These are phyloP conservation scores for Hymenoscyphus occultus DNA, from an alignment of 2,329 filamentous ascomycete species.

Conservation along the genomic window DNA sequence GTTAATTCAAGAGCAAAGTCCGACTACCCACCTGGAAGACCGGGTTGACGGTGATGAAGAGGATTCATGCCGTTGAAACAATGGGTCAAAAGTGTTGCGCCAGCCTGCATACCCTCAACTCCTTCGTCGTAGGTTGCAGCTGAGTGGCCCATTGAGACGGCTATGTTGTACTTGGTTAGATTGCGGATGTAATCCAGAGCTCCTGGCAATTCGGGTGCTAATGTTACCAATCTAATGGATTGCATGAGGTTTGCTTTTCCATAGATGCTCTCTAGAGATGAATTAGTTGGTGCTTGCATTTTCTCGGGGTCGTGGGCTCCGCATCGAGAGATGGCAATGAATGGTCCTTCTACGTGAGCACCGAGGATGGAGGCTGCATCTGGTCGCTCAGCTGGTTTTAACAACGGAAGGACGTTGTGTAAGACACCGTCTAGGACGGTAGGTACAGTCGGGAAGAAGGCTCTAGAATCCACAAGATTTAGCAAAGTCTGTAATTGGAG, in stretches of 20 bases:
- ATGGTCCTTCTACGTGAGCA: constrained; percentile 56
- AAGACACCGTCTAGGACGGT: constrained; percentile 48
- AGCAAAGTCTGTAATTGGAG: not conserved
- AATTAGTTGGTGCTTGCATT: constrained; percentile 27
- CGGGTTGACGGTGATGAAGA: constrained; percentile 49
- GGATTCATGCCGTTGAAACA: constrained; percentile 54
- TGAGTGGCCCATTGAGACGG: constrained; percentile 42
- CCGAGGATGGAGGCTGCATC: constrained; percentile 50
- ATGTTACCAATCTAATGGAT: constrained; percentile 48
- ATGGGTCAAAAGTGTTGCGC: constrained; percentile 52
- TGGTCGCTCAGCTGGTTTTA: constrained; percentile 42
- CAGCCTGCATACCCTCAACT: constrained; percentile 43
- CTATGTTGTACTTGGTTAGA: constrained; percentile 36
- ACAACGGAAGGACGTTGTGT: constrained; percentile 42
- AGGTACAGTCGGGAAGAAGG: constrained; percentile 52
- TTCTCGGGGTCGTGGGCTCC: constrained; percentile 45
- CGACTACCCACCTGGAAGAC: constrained; percentile 42
- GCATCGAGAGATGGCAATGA: constrained; percentile 50
- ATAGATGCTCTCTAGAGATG: constrained; percentile 40
- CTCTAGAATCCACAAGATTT: constrained; percentile 17
- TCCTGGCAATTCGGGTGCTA: constrained; percentile 50
- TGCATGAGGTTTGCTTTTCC: constrained; percentile 42
- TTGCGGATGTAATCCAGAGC: constrained; percentile 42
- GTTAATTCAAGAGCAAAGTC: not conserved
- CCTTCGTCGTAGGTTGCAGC: constrained; percentile 48